Conservation (phyloP, 306 rosid genomes). For the Lathyrus sativus region DNA sequence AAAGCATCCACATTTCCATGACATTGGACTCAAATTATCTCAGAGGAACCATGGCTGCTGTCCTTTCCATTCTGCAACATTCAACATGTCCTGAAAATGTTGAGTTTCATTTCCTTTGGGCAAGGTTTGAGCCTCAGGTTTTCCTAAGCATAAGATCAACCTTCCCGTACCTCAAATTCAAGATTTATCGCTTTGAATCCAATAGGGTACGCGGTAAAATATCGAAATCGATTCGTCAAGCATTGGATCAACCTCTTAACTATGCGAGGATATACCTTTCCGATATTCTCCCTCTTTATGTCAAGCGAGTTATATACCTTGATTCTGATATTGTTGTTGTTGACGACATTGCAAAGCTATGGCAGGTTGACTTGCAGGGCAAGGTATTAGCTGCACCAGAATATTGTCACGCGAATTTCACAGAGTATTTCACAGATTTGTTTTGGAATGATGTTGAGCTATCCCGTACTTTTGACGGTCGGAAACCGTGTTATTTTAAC, state of each 20-base stretch:
- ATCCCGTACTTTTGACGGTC: slow-evolving; percentile 47
- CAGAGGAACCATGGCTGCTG: slow-evolving; percentile 81
- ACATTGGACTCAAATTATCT: slow-evolving; percentile 86
- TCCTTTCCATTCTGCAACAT: slow-evolving; percentile 72
- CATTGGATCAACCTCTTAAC: slow-evolving; percentile 82
- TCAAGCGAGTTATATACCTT: slow-evolving; percentile 65
- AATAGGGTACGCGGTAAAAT: slow-evolving; percentile 69
- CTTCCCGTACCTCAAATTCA: slow-evolving; percentile 77
- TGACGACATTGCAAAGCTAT: slow-evolving; percentile 71
- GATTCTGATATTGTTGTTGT: slow-evolving; percentile 84
- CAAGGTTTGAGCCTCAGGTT: slow-evolving; percentile 58
- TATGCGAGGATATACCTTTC: slow-evolving; percentile 79
- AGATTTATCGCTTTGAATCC: slow-evolving; percentile 64
- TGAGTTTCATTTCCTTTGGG: slow-evolving; percentile 81
- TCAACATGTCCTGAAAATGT: slow-evolving; percentile 73
- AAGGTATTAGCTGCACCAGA: slow-evolving; percentile 89
- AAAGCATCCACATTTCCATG: slow-evolving; percentile 74
- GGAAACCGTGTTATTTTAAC: slow-evolving; percentile 79
- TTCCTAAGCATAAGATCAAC: slow-evolving; percentile 68
- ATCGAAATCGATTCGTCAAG: slow-evolving; percentile 77
- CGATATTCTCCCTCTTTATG: slow-evolving; percentile 63
- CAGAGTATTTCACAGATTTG: slow-evolving; percentile 58
- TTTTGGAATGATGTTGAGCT: slow-evolving; percentile 60
- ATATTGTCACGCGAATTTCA: slow-evolving; percentile 79
- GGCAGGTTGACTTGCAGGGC: slow-evolving; percentile 70